phyloP scores from a whole-genome alignment of 1,284 basidiomycete genomes.

The Moesziomyces globuligerus region DNA sequence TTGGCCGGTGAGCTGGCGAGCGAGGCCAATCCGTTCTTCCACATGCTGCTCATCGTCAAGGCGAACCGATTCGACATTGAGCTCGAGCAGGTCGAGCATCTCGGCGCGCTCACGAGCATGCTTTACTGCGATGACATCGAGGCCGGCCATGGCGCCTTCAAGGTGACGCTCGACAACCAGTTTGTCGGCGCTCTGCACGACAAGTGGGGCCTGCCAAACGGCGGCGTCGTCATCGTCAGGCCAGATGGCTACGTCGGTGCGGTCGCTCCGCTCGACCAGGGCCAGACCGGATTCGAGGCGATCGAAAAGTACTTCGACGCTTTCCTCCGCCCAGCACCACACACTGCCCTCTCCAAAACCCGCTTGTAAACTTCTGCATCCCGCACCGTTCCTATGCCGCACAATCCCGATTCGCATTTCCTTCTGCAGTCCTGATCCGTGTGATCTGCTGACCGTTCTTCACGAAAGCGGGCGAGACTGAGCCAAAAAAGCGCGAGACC shows the following conservation, averaged over 20 bases:
- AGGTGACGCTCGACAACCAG: slow-evolving; percentile 62
- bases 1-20: slow-evolving; percentile 47
- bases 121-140: slow-evolving; percentile 71
- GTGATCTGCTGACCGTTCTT: too few species aligned
- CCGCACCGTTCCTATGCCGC: neutral
- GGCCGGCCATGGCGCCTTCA: slow-evolving; percentile 67
- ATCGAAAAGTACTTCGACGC: slow-evolving; percentile 73
- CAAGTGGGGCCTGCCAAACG: slow-evolving; percentile 72
- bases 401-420: neutral
- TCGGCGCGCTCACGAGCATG: slow-evolving; percentile 68
- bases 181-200: slow-evolving; percentile 68
- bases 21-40: slow-evolving; percentile 66
- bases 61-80: slow-evolving; percentile 62
- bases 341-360: slow-evolving; percentile 3
- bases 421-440: too few species aligned
- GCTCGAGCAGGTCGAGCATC: slow-evolving; percentile 56
- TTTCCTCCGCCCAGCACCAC: slow-evolving; percentile 32
- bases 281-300: slow-evolving; percentile 67
- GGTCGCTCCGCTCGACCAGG: slow-evolving; percentile 72
- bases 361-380: slow-evolving; percentile 11
- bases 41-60: slow-evolving; percentile 62
- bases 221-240: slow-evolving; percentile 76
- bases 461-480: too few species aligned
- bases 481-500: too few species aligned
- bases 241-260: slow-evolving; percentile 80